Evolutionary conservation across 257 asterid genomes (phyloP).

Genomic region (Solanum verrucosum): DNA sequence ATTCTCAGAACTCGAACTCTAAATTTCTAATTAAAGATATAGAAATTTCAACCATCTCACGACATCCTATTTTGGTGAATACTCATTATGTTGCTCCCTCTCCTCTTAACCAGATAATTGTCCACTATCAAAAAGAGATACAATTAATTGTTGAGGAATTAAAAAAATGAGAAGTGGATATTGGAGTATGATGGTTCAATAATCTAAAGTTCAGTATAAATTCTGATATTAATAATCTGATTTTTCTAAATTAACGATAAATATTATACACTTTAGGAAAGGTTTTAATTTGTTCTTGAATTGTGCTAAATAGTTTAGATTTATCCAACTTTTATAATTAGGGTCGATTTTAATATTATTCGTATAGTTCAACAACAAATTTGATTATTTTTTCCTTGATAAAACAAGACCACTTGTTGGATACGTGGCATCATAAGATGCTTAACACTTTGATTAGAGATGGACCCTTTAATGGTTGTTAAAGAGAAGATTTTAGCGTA

Average conservation of each 20-base stretch:
- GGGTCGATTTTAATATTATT: neutral
- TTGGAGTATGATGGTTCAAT: neutral
- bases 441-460: neutral
- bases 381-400: neutral
- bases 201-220: neutral
- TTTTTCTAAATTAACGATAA: neutral
- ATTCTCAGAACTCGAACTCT: rapidly evolving
- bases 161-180: neutral
- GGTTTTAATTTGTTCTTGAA: neutral
- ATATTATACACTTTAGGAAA: neutral
- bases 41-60: too few species aligned
- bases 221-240: neutral
- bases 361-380: neutral
- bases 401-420: neutral
- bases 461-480: neutral
- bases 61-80: neutral
- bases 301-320: neutral
- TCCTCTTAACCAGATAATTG: neutral
- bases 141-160: neutral
- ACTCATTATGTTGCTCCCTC: neutral
- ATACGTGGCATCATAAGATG: neutral
- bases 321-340: neutral
- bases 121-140: neutral
- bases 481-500: too few species aligned
- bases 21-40: neutral